phyloP scores from a whole-genome alignment of 495 filamentous ascomycete species.

The Penicillium salamii region DNA sequence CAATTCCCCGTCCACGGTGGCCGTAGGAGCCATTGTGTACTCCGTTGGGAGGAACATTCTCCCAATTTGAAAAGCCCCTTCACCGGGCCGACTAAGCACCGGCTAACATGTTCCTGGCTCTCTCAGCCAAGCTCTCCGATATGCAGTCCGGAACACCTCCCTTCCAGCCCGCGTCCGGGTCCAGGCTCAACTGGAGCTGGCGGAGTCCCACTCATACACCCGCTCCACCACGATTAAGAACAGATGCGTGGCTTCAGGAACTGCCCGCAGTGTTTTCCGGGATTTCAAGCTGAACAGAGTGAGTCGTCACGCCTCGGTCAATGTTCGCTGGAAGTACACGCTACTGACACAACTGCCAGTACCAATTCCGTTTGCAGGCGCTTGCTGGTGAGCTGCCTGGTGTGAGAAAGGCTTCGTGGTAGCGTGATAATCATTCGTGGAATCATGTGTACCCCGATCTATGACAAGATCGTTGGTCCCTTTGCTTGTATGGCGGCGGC shows the following conservation, averaged over 20 bases:
- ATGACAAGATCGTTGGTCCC: slow-evolving; percentile 19
- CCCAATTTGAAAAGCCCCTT: too few species aligned
- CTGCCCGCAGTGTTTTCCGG: slow-evolving; percentile 76
- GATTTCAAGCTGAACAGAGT: slow-evolving; percentile 91
- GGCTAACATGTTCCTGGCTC: neutral
- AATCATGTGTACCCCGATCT: slow-evolving; percentile 2
- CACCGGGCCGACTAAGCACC: too few species aligned
- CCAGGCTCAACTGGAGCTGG: slow-evolving; percentile 89
- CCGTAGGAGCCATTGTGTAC: too few species aligned
- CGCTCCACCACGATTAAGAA: slow-evolving; percentile 90
- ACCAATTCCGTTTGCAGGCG: slow-evolving; percentile 86
- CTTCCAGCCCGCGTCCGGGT: slow-evolving; percentile 83
- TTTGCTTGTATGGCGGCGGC: slow-evolving; percentile 27
- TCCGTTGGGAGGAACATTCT: too few species aligned
- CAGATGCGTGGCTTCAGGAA: slow-evolving; percentile 85
- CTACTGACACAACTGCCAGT: too few species aligned
- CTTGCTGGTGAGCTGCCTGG: slow-evolving; percentile 85
- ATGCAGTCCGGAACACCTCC: slow-evolving; percentile 87
- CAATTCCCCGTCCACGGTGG: neutral
- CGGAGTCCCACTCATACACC: slow-evolving; percentile 93
- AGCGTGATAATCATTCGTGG: slow-evolving; percentile 12
- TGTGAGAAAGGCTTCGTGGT: slow-evolving; percentile 96
- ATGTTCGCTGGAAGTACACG: too few species aligned
- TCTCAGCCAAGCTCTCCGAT: slow-evolving; percentile 88
- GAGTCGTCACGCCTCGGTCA: too few species aligned